These are phyloP conservation scores for Avena eriantha DNA, from an alignment of 176 grass and related monocot genomes.

Conservation along the genomic window DNA sequence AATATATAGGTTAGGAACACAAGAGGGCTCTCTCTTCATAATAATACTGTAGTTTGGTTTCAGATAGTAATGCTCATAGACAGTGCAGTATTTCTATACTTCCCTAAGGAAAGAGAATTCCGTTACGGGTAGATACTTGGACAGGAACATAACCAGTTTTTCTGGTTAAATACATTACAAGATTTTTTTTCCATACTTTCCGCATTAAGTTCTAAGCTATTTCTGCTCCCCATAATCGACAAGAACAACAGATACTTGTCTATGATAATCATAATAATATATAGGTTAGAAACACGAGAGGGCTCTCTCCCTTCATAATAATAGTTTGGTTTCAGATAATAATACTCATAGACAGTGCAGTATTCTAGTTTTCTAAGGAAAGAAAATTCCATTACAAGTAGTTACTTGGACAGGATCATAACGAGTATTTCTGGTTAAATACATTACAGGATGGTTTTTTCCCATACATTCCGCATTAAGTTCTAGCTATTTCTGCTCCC, in stretches of 20 bases:
- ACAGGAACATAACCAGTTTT: background rate
- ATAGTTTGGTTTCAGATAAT: constrained; percentile 10
- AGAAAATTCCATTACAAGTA: background rate
- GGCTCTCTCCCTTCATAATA: too few relatives aligned
- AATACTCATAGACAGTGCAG: background rate
- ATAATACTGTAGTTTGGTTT: background rate
- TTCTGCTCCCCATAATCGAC: background rate
- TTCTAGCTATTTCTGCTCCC: background rate
- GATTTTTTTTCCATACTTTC: background rate
- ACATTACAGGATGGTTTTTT: background rate
- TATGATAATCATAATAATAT: background rate
- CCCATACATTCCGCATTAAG: background rate
- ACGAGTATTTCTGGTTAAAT: background rate
- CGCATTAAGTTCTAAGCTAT: background rate
- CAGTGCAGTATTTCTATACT: background rate
- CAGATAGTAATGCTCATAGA: constrained; percentile 25
- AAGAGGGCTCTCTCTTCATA: background rate
- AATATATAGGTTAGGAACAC: background rate
- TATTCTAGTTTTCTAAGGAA: background rate
- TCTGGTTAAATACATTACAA: background rate
- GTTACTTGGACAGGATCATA: background rate
- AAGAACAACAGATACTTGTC: background rate
- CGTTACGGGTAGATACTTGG: background rate
- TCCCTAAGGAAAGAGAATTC: background rate
- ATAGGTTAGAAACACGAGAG: background rate